Evolutionary conservation across 768 basidiomycete species (phyloP).

Genomic region (Tylopilus balloui): DNA sequence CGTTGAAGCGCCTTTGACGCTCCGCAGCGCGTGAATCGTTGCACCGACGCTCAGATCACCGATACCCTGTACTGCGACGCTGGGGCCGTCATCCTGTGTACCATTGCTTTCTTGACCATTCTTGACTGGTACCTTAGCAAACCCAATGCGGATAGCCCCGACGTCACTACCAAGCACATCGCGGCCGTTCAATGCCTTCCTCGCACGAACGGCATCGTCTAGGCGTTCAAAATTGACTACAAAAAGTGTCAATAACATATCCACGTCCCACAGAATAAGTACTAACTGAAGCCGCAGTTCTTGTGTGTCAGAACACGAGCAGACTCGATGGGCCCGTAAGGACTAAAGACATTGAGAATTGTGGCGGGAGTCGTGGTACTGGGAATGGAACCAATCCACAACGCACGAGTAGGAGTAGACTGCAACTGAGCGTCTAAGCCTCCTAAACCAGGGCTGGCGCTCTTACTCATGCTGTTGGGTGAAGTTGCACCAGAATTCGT

Average conservation of each 20-base stretch:
- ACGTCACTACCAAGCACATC: constrained; percentile 96
- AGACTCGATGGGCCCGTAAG: constrained; percentile 96
- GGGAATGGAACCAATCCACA: constrained; percentile 98
- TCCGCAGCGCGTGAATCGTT: constrained; percentile 81
- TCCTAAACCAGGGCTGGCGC: constrained; percentile 50
- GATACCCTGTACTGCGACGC: constrained; percentile 71
- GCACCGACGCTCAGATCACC: constrained; percentile 84
- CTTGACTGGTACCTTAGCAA: constrained; percentile 94
- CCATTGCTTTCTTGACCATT: constrained; percentile 63
- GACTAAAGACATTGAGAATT: constrained; percentile 92
- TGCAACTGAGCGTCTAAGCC: constrained; percentile 84
- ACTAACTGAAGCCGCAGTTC: constrained; percentile 88
- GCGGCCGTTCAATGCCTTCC: constrained; percentile 92
- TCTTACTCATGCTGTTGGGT: constrained; percentile 50
- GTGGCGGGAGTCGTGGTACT: constrained; percentile 92
- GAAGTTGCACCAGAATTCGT: constrained; percentile 64
- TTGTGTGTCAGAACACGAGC: constrained; percentile 96
- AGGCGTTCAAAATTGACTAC: constrained; percentile 94
- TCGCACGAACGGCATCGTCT: constrained; percentile 93
- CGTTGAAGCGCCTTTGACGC: constrained; percentile 87
- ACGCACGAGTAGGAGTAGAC: constrained; percentile 86
- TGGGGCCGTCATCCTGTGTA: constrained; percentile 58
- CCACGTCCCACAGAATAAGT: not conserved
- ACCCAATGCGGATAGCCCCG: constrained; percentile 94
- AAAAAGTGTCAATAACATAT: constrained; percentile 6